Evolutionary conservation across 73 alveolate species (phyloP), one percentile per base, ranked within the genome.

Genomic region (Paramecium tetraurelia): DNA sequence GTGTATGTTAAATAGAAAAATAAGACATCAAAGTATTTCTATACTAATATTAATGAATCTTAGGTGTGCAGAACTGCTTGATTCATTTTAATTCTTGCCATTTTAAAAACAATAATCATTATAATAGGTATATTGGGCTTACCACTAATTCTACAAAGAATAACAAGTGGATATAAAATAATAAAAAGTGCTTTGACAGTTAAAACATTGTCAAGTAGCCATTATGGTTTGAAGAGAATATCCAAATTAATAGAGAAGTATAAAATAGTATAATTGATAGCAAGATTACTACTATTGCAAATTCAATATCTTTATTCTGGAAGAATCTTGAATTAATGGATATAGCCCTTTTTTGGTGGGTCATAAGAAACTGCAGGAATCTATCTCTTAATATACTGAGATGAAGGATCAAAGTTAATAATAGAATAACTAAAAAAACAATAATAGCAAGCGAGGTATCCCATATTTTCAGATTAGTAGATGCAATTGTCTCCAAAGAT

Each of bases 71-170:
- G 41, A 77, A 5, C n/a, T 77, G n/a, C 24, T 77, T 40, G 89
- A 77, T 77, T 77, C 89, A 22, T 77, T 43, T 77, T 5, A 50
- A 46, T 20, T 12, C 22, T 43, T 40, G 16, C 40, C 68, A 41
- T 29, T 77, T n/a, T 77, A 77, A 77, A 22, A 36, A 18, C 4
- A 41, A 22, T 77, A 35, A 77, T 77, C 89, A 6, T 43, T 77
- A 43, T 41, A 77, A 43, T 43, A 77, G 27, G 27, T 77, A 29
- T 77, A 77, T 77, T 77, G 68, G 89, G 71, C 89, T n/a, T n/a
- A 77, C 89, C 3, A n/a, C 50, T 29, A 43, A 21, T 18, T 22
- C 71, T 22, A 77, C 89, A 2, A 77, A 77, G 53, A 43, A 31
- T 43, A 40, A 41, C 0, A 40, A 43, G 50, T 77, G 75, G 89